Evolutionary conservation across 768 basidiomycete genomes (phyloP), one percentile per base, ranked within the genome.

Genomic region (Rubroboletus satanas): DNA sequence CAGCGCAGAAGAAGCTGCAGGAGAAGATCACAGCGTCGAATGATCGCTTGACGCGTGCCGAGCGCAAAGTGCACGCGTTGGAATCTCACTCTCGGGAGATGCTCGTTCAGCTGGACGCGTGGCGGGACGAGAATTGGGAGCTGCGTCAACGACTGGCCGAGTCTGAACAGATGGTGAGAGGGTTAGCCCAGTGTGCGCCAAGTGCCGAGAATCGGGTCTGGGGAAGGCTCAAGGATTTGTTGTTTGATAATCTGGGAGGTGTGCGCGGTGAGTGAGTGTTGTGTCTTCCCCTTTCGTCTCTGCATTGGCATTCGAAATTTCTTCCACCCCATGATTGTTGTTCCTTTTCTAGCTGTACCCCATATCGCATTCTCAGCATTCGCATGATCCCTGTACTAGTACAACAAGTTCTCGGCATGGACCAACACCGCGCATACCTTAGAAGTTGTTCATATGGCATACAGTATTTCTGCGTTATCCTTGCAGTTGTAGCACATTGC

Each of bases 221-320:
- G 68, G 66, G 58, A 43, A 63, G 52, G 52, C 49, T 69, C 55
- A 71, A 63, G 48, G 68, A 66, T 53, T 49, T 69, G 56, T 54
- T 70, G 18, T 66, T 65, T 57, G 66, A 71, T 45, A 66, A 64
- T 23, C 43, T 71, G 35, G 54, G 54, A 12, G 49, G 56, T 45
- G 15, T 55, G 31, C 64, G 56, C 11, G 58, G 59, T 60, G 67
- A 52, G 65, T 69, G 44, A 65, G 46, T 15, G 45, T 18, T 45
- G 31, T 46, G 45, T 29, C 41, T 33, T 32, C 21, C 21, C 2
- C 23, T 32, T 49, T 45, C 28, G 35, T 52, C 38, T 57, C 29
- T 46, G 44, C 36, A 53, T 58, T 54, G 21, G 51, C 29, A 54
- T 50, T 29, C 47, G 26, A 28, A 43, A 42, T 26, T 37, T 45